Base-by-base conservation (phyloP, 2,329 filamentous ascomycete species). In the Dichotomopilus funicola region DNA sequence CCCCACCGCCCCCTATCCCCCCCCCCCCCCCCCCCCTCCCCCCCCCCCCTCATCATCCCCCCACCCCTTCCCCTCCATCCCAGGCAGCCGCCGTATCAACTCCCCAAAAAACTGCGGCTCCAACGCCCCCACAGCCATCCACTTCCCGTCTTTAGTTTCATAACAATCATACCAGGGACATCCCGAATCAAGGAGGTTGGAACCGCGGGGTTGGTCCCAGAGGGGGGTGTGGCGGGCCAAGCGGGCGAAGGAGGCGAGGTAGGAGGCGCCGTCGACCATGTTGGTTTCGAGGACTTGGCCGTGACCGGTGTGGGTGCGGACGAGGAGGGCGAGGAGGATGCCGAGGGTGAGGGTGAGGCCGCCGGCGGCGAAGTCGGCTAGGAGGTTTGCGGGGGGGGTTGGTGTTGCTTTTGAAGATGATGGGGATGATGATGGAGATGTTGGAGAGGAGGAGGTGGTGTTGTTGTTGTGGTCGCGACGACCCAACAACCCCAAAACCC, bases 271-370 rank as follows among this genome's bases (percentile, higher is more conserved):
- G 72, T 97, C 92, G 10, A 96, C 92, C 92, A 97, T 97, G 70
- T 95, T 96, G 12, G 89, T 89, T 73, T 96, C 90, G 7, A 97
- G 91, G 10, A 96, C 86, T 72, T 96, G 92, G 0, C 92, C 92
- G 2, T 73, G 74, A 0, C 89, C 89, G 0, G 77, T 84, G 44
- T 71, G 73, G 49, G 78, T 74, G 37, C 90, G 76, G 11, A 83
- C 78, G 8, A 95, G 65, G 57, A 97, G 71, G 0, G 94, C 92
- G 19, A 96, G 75, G 54, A 96, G 70, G 4, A 97, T 83, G 0
- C 91, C 92, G 56, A 91, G 76, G 65, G 94, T 89, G 43, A 94
- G 85, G 61, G 84, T 85, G 0, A 87, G 85, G 37, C 92, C 92
- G 19, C 92, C 92, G 36, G 91, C 92, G 0, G 89, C 94, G 63